These are phyloP conservation scores for Schwanniomyces yamadae DNA, from an alignment of 805 yeast species.

Conservation along the genomic window DNA sequence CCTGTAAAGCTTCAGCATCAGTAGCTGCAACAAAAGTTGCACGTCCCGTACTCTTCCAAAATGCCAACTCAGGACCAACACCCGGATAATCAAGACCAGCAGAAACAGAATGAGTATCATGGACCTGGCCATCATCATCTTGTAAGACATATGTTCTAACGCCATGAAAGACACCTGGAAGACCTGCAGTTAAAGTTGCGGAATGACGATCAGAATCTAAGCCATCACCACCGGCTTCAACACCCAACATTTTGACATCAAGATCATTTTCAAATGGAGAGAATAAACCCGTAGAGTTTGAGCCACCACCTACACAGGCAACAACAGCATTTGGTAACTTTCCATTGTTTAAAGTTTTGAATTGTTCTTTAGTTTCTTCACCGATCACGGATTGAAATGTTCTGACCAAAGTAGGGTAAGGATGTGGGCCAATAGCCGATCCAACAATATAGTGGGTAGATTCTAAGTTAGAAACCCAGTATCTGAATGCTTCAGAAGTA, in stretches of 20 bases:
- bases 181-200: constrained; percentile 93
- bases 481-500: constrained; percentile 93
- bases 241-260: constrained; percentile 81
- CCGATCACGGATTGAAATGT: constrained; percentile 98
- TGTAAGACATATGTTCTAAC: constrained; percentile 92
- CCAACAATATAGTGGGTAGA: constrained; percentile 95
- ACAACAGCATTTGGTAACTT: constrained; percentile 90
- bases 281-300: constrained; percentile 94
- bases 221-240: constrained; percentile 99
- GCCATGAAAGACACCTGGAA: constrained; percentile 98
- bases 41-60: constrained; percentile 92
- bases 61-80: constrained; percentile 97
- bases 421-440: constrained; percentile 99
- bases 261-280: constrained; percentile 85
- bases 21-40: constrained; percentile 90
- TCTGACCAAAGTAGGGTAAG: constrained; percentile 96
- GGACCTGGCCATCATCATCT: constrained; percentile 90
- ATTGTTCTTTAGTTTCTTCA: constrained; percentile 88
- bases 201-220: constrained; percentile 84
- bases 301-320: constrained; percentile 99
- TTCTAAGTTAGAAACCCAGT: constrained; percentile 86
- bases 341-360: constrained; percentile 73
- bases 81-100: constrained; percentile 99
- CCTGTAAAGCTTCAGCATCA: constrained; percentile 91
- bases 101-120: constrained; percentile 95